Percentiles rank a stretch among this genome's conserved stretches.
phyloP scores from a whole-genome alignment of 108 stramenopile genomes.

The Pseudonitzschia delicatissima region DNA sequence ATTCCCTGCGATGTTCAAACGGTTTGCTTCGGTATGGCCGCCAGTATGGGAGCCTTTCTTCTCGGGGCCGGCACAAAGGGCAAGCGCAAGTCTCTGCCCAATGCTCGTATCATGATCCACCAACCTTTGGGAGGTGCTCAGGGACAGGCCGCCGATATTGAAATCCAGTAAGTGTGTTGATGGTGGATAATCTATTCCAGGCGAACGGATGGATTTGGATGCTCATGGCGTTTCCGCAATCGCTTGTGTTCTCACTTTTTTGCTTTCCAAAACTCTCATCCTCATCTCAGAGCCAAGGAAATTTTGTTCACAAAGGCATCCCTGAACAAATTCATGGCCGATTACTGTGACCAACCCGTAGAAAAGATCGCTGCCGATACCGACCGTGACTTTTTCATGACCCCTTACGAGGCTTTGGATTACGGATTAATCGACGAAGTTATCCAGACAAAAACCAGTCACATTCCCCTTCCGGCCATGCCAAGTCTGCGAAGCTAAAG shows the following conservation, averaged over 20 bases:
- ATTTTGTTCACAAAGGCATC: conserved; percentile 89
- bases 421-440: conserved; percentile 98
- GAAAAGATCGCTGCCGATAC: conserved; percentile 95
- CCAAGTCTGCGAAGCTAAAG: conserved; percentile 39
- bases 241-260: background rate
- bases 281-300: conserved; percentile 75
- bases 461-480: conserved; percentile 82
- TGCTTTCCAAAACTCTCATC: background rate
- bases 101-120: conserved; percentile 97
- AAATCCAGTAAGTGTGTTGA: conserved; percentile 64
- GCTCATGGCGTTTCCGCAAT: background rate
- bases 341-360: conserved; percentile 89
- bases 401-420: conserved; percentile 89
- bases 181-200: too few species aligned
- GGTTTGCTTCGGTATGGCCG: conserved; percentile 98
- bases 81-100: conserved; percentile 88
- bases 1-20: conserved; percentile 95
- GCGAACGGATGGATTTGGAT: too few species aligned
- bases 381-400: conserved; percentile 97
- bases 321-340: conserved; percentile 91
- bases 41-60: conserved; percentile 95
- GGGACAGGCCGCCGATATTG: conserved; percentile 95
- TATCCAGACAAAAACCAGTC: conserved; percentile 90
- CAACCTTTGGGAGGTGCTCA: conserved; percentile 97
- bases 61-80: conserved; percentile 90